Percentiles rank a stretch among this genome's conserved stretches.
These are phyloP conservation scores for Solanum paucissectum DNA, from an alignment of 257 asterid genomes.

Conservation along the genomic window DNA sequence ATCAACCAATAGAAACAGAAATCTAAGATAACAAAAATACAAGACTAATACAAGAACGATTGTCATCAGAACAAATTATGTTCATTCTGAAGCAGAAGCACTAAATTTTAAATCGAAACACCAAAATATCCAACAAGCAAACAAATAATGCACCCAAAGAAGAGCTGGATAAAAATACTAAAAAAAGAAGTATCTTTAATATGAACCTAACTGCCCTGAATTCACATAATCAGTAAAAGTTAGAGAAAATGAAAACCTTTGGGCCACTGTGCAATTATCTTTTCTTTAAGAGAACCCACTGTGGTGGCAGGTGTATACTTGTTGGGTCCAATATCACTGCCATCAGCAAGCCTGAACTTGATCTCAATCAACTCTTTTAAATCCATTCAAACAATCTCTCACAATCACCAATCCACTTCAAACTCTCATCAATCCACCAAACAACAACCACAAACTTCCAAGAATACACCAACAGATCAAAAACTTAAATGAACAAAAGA, in stretches of 20 bases:
- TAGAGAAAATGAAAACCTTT: constrained; percentile 40
- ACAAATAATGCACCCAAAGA: neutral
- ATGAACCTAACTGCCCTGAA: neutral
- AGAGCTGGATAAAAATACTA: neutral
- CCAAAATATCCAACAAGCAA: neutral
- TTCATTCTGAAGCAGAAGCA: neutral
- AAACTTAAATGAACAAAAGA: neutral
- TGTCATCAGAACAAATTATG: neutral
- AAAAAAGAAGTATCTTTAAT: neutral
- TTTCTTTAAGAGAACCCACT: constrained; percentile 78
- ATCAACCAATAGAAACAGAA: neutral
- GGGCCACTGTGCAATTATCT: constrained; percentile 83
- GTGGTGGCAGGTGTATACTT: constrained; percentile 53
- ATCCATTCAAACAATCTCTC: constrained; percentile 44
- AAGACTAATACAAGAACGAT: neutral
- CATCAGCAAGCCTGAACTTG: constrained; percentile 94
- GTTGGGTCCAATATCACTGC: constrained; percentile 89
- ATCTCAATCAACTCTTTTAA: constrained; percentile 74
- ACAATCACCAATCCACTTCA: constrained; percentile 12
- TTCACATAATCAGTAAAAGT: neutral
- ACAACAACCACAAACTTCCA: neutral
- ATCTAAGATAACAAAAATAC: neutral
- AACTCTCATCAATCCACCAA: constrained; percentile 22
- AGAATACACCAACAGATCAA: neutral
- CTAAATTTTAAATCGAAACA: neutral